phyloP scores from a whole-genome alignment of 2,329 filamentous ascomycete genomes.

The Cucurbitaria berberidis region DNA sequence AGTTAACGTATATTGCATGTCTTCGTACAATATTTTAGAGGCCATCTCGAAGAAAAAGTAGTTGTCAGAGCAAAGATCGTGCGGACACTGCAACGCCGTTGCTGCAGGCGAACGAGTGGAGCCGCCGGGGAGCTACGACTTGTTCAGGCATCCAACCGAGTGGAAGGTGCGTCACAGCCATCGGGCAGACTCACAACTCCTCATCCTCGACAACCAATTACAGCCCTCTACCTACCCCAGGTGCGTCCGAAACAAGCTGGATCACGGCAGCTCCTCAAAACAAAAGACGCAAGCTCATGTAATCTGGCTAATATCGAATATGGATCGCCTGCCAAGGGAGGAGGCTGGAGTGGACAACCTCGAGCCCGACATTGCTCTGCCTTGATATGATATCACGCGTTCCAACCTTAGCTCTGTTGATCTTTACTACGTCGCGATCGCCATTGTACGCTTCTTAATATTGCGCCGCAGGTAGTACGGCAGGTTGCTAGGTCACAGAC shows the following conservation, averaged over 20 bases:
- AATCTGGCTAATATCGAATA: slow-evolving; percentile 47
- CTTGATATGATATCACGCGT: slow-evolving; percentile 8
- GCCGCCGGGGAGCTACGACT: slow-evolving; percentile 17
- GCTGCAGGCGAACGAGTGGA: neutral
- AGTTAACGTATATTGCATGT: too few relatives aligned
- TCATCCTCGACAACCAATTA: slow-evolving; percentile 42
- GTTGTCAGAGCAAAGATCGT: neutral
- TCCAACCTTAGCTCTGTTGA: slow-evolving; percentile 5
- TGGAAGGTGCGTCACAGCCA: slow-evolving; percentile 23
- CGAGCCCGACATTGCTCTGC: slow-evolving; percentile 3
- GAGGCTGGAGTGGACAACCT: slow-evolving; percentile 31
- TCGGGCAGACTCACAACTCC: slow-evolving; percentile 29
- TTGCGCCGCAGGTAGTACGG: slow-evolving; percentile 17
- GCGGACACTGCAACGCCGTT: neutral
- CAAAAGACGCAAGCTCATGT: slow-evolving; percentile 33
- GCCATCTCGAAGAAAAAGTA: neutral
- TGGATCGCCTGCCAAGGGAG: slow-evolving; percentile 38
- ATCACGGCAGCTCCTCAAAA: slow-evolving; percentile 22
- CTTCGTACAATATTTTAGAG: neutral
- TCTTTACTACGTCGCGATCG: slow-evolving; percentile 3
- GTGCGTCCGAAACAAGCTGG: slow-evolving; percentile 31
- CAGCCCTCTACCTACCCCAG: slow-evolving; percentile 25
- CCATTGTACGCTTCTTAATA: slow-evolving; percentile 11
- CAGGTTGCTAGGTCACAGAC: slow-evolving; percentile 15
- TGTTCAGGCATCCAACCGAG: slow-evolving; percentile 17